Conservation (phyloP, 208 protist species). For the Willaertia magna region DNA sequence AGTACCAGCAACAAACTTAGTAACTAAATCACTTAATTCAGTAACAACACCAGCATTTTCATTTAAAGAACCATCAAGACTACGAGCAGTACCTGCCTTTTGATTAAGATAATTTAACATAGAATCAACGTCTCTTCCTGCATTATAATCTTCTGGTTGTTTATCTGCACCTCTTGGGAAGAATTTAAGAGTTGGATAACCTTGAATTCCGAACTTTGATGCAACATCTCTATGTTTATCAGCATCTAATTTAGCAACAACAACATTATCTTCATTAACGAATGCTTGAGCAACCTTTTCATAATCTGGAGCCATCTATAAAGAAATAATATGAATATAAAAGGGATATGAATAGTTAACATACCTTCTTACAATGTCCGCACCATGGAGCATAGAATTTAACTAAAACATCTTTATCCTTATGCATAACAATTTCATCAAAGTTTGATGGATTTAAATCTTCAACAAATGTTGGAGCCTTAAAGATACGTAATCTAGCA, state of each 20-base stretch:
- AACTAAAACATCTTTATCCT: slow-evolving; percentile 75
- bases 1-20: not conserved
- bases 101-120: not conserved
- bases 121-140: not conserved
- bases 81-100: not conserved
- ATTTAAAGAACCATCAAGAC: not conserved
- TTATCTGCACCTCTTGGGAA: slow-evolving; percentile 28
- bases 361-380: slow-evolving; percentile 83
- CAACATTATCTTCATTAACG: slow-evolving; percentile 48
- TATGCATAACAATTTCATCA: slow-evolving; percentile 55
- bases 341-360: slow-evolving; percentile 66
- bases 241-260: slow-evolving; percentile 59
- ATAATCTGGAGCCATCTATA: slow-evolving; percentile 1
- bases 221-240: slow-evolving; percentile 33
- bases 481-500: slow-evolving; percentile 19
- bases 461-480: slow-evolving; percentile 23
- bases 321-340: too few species aligned
- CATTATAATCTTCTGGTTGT: not conserved
- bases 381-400: slow-evolving; percentile 93
- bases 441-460: slow-evolving; percentile 58
- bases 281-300: slow-evolving; percentile 17
- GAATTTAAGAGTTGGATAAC: slow-evolving; percentile 52
- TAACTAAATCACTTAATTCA: not conserved
- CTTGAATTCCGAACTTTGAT: slow-evolving; percentile 11
- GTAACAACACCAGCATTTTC: not conserved